Conservation (phyloP, 371 early-diverging fungal genomes). For the Dinochytrium kinnereticum region DNA sequence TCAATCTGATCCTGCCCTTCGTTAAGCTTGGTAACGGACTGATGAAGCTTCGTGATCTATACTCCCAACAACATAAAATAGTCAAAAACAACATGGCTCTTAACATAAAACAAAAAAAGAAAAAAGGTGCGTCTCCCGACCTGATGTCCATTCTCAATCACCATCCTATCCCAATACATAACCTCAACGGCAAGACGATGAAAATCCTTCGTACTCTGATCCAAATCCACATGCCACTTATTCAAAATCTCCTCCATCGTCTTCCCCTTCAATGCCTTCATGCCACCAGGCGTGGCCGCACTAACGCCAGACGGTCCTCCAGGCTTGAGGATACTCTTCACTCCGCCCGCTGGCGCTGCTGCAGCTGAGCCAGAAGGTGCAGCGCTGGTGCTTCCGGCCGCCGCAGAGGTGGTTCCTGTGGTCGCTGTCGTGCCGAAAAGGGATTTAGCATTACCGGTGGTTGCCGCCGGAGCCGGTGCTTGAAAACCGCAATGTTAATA, state of each 20-base stretch:
- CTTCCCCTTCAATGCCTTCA: slow-evolving; percentile 72
- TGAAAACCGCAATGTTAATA: neutral
- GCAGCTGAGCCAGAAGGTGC: slow-evolving; percentile 21
- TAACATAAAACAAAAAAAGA: neutral
- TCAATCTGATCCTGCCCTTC: slow-evolving; percentile 78
- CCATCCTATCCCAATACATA: slow-evolving; percentile 81
- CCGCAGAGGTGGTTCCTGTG: slow-evolving; percentile 37
- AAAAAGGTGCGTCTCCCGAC: too few relatives aligned
- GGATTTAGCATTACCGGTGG: slow-evolving; percentile 28
- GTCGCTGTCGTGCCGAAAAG: slow-evolving; percentile 29
- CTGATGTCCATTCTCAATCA: slow-evolving; percentile 83
- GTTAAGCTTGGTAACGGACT: slow-evolving; percentile 75
- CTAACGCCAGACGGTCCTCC: too few relatives aligned
- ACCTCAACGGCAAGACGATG: slow-evolving; percentile 84
- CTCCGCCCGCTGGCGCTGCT: slow-evolving; percentile 43
- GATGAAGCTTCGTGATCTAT: slow-evolving; percentile 77
- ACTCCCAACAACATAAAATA: too few relatives aligned
- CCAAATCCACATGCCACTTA: slow-evolving; percentile 83
- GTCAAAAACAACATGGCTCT: neutral
- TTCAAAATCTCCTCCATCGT: slow-evolving; percentile 88
- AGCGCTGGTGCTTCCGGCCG: slow-evolving; percentile 34
- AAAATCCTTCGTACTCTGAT: slow-evolving; percentile 79
- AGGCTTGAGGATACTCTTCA: slow-evolving; percentile 2
- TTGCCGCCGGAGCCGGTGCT: slow-evolving; percentile 38
- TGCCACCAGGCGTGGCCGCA: slow-evolving; percentile 41